These are phyloP conservation scores for Diplotaxis tenuifolia DNA, from an alignment of 345 rosid species.

Conservation along the genomic window DNA sequence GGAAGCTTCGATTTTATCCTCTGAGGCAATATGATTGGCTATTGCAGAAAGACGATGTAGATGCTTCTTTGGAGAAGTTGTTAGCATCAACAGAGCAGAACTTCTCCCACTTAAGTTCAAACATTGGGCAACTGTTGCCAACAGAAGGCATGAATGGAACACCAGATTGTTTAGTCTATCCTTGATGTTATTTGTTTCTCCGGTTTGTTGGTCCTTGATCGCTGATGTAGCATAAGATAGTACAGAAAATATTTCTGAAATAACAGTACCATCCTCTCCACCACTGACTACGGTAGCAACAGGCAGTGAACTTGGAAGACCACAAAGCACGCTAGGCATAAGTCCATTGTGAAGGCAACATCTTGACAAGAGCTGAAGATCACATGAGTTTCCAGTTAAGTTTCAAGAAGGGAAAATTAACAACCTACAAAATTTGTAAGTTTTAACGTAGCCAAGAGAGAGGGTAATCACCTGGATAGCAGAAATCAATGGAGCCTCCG, in stretches of 20 bases:
- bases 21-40: slow-evolving; percentile 63
- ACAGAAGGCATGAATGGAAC: slow-evolving; percentile 60
- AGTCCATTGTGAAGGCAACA: slow-evolving; percentile 82
- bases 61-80: slow-evolving; percentile 82
- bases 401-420: slow-evolving; percentile 16
- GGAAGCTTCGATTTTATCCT: slow-evolving; percentile 53
- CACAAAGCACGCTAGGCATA: slow-evolving; percentile 79
- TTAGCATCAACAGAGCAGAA: slow-evolving; percentile 81
- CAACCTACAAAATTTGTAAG: slow-evolving; percentile 2
- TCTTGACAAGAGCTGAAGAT: slow-evolving; percentile 80
- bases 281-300: slow-evolving; percentile 82
- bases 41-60: slow-evolving; percentile 70
- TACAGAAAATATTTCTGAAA: slow-evolving; percentile 76
- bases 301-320: slow-evolving; percentile 86
- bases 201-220: slow-evolving; percentile 56
- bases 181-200: slow-evolving; percentile 52
- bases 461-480: slow-evolving; percentile 62
- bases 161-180: slow-evolving; percentile 62
- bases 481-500: slow-evolving; percentile 61
- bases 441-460: slow-evolving; percentile 3
- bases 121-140: slow-evolving; percentile 79
- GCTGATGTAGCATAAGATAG: slow-evolving; percentile 58
- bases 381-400: slow-evolving; percentile 16
- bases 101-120: slow-evolving; percentile 80
- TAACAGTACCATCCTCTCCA: slow-evolving; percentile 86